phyloP scores from a whole-genome alignment of 108 stramenopile genomes.

The Cyclotella choctawhatcheeana region DNA sequence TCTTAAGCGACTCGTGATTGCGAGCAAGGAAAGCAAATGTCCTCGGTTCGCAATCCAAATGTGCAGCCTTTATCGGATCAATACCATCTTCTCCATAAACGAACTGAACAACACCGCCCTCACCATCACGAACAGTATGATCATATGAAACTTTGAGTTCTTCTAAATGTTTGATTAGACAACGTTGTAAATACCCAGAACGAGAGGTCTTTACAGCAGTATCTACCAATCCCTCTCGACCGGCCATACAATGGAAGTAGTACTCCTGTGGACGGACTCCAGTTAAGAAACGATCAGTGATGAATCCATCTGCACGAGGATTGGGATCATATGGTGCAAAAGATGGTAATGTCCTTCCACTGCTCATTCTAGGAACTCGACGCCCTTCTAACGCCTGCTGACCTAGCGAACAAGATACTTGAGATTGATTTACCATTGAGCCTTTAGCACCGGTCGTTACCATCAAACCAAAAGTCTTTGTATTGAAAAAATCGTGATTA shows the following conservation, averaged over 20 bases:
- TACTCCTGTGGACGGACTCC: conserved; percentile 97
- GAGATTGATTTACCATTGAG: conserved; percentile 98
- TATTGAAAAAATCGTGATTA: background rate
- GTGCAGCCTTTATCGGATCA: conserved; percentile 91
- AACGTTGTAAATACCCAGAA: conserved; percentile 98
- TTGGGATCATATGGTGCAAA: conserved; percentile 97
- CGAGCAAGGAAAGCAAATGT: conserved; percentile 90
- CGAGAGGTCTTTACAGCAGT: conserved; percentile 99
- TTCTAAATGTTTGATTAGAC: conserved; percentile 98
- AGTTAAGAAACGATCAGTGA: conserved; percentile 98
- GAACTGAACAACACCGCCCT: conserved; percentile 98
- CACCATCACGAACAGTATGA: conserved; percentile 96
- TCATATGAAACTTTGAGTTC: conserved; percentile 96
- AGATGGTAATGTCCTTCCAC: conserved; percentile 96
- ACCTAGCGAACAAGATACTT: conserved; percentile 98
- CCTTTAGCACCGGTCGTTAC: conserved; percentile 99
- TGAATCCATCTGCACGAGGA: conserved; percentile 98
- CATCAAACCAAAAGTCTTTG: conserved; percentile 95
- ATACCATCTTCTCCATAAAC: conserved; percentile 99
- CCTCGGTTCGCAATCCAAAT: conserved; percentile 81
- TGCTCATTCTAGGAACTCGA: conserved; percentile 96
- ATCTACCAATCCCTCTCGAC: conserved; percentile 96
- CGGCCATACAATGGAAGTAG: conserved; percentile 99
- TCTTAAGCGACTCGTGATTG: conserved; percentile 81
- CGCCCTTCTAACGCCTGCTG: conserved; percentile 99